Evolutionary conservation across 805 yeast species (phyloP), one percentile per base, ranked within the genome.

Genomic region (Ogataea salicorniae): DNA sequence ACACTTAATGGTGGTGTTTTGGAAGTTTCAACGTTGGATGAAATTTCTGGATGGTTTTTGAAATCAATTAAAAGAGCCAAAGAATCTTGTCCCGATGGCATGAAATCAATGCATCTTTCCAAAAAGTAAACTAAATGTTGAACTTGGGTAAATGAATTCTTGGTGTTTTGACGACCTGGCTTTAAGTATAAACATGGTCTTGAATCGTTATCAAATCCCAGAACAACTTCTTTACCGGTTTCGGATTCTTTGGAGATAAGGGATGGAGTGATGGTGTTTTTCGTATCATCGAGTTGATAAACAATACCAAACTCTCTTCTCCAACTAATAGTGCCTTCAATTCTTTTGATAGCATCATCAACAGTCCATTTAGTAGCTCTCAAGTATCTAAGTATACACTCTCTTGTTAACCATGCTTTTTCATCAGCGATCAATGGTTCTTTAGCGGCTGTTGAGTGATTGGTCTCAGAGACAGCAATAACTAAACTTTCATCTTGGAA

Each of bases 41-140:
- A 66, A 38, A 68, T 61, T 61, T 71, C 75, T 47, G 87, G 85
- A 50, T 88, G 82, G 17, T 87, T 83, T 67, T 92, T 88, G 69
- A 94, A 92, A 67, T 94, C 99, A 54, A 94, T 92, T 53, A 95
- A 72, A 45, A 94, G 70, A 1, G 98, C 96, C 46, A 94, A 72
- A 13, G 95, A 84, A 62, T 92, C 99, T 68, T 94, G 99, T 20
- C 98, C 98, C 0, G 89, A 76, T 1, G 97, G 97, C 97, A 94
- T 92, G 66, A 79, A 87, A 66, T 90, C 95, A 48, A 92, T 91
- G 39, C 87, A 96, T 49, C 91, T 76, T 67, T 94, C 99, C 46
- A 94, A 74, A 90, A 85, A 85, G 70, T 75, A 92, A 6, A 94
- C 98, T 63, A 94, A 73, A 64, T 90, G 97, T 67, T 94, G 95